These are phyloP conservation scores for Cantharellus anzutake DNA, from an alignment of 768 basidiomycete species.

Conservation along the genomic window DNA sequence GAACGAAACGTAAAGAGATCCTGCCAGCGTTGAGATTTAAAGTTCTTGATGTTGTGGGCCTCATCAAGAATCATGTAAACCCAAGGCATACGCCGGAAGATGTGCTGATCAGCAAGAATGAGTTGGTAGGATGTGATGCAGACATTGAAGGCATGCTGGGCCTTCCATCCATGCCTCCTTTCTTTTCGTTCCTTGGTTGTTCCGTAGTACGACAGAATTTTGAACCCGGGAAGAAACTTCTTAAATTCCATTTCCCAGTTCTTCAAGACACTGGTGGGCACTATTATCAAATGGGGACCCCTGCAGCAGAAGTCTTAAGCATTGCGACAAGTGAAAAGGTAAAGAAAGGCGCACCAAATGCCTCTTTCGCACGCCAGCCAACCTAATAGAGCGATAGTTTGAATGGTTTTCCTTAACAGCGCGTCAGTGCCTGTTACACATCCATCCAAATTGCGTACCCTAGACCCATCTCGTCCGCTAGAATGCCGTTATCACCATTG, in stretches of 20 bases:
- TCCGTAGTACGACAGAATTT: constrained; percentile 24
- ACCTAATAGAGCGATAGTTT: constrained; percentile 21
- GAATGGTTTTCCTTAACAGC: constrained; percentile 19
- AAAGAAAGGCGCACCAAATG: constrained; percentile 12
- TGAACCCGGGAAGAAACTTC: constrained; percentile 22
- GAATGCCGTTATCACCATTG: constrained; percentile 23
- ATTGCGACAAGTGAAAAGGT: background rate
- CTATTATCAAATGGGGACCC: constrained; percentile 22
- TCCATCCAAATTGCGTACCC: constrained; percentile 35
- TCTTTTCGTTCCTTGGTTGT: constrained; percentile 73
- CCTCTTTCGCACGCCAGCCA: constrained; percentile 22
- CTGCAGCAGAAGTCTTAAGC: background rate
- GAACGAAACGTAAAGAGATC: constrained; percentile 61
- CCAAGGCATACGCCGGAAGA: constrained; percentile 86
- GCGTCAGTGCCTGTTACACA: background rate
- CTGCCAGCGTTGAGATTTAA: constrained; percentile 86
- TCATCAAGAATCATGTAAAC: constrained; percentile 94
- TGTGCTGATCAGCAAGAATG: constrained; percentile 76
- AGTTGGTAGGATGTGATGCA: constrained; percentile 90
- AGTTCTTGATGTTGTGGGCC: constrained; percentile 97
- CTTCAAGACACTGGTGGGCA: constrained; percentile 22
- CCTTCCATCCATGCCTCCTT: constrained; percentile 77
- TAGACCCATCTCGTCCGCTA: constrained; percentile 85
- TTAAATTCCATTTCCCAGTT: constrained; percentile 27
- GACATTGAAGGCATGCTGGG: constrained; percentile 78